Evolutionary conservation across 2,329 filamentous ascomycete species (phyloP).

Genomic region (Epichloe elymi): DNA sequence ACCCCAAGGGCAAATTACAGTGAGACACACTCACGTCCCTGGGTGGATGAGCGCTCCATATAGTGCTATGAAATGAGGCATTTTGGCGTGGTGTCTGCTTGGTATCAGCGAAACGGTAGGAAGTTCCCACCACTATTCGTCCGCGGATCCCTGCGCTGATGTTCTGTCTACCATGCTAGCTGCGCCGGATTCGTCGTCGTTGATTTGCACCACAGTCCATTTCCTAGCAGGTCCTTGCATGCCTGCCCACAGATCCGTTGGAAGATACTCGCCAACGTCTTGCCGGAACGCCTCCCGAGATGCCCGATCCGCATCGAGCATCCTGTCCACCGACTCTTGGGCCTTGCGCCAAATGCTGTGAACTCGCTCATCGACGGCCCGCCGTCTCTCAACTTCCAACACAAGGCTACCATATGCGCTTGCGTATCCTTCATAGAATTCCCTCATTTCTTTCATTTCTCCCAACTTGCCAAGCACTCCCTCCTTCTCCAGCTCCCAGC

Average conservation of each 20-base stretch:
- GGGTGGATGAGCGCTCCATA: too few relatives aligned
- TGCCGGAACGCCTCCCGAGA: conserved; percentile 67
- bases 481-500: conserved; percentile 64
- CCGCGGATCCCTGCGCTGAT: conserved; percentile 1
- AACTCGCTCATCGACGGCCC: conserved; percentile 59
- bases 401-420: conserved; percentile 74
- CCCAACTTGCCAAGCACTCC: conserved; percentile 54
- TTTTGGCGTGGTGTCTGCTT: too few relatives aligned
- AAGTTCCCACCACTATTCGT: neutral
- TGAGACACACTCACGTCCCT: too few relatives aligned
- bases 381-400: conserved; percentile 68
- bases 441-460: conserved; percentile 63
- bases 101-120: neutral
- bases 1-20: too few relatives aligned
- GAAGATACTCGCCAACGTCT: conserved; percentile 76
- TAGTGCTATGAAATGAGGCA: too few relatives aligned
- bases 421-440: conserved; percentile 81
- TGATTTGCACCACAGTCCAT: conserved; percentile 34
- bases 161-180: conserved; percentile 4
- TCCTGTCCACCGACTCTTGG: conserved; percentile 58
- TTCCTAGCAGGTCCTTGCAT: conserved; percentile 46
- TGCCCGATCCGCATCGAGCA: conserved; percentile 59
- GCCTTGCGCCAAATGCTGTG: conserved; percentile 65
- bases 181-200: conserved; percentile 13
- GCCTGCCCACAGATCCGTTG: conserved; percentile 76